Evolutionary conservation across 768 basidiomycete species (phyloP), one percentile per base, ranked within the genome.

Genomic region (Trametes cinnabarina): DNA sequence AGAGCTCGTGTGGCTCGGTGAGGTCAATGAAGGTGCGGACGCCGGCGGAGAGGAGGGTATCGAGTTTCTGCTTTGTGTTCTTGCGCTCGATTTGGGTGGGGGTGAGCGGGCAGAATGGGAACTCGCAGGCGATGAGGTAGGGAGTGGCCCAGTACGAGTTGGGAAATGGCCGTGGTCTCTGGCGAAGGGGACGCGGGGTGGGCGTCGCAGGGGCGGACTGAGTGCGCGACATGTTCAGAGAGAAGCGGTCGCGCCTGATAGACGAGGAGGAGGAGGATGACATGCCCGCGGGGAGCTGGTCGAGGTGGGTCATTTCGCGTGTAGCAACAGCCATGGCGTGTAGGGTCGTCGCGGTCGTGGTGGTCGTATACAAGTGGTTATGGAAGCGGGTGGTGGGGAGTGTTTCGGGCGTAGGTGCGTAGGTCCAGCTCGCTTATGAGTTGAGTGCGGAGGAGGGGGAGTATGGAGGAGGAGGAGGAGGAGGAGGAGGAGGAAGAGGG

Each of bases 101-200:
- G 15, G 66, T 60, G 3, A 66, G 51, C 0, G 68, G 66, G 58
- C 77, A 79, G 4, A 86, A 92, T 1, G 89, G 89, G 70, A 90
- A 91, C 67, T 92, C 90, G 80, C 88, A 90, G 0, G 89, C 90
- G 52, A 90, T 77, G 34, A 92, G 79, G 11, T 77, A 72, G 0
- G 84, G 78, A 0, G 88, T 90, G 0, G 88, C 89, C 90, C 90
- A 92, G 74, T 91, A 91, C 0, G 86, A 88, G 72, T 92, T 92
- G n/a, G 87, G 87, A 66, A 91, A 84, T 26, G 89, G 89, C 0
- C 86, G 82, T 0, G 73, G 68, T 4, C 64, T 56, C 28, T 56
- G 49, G 35, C 67, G 63, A 34, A 64, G 60, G 22, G 58, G 32
- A 39, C 49, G 52, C 34, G 43, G 14, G 22, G 53, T 53, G 47